Base-by-base conservation (phyloP, 805 yeast genomes). In the Lipomyces kockii region DNA sequence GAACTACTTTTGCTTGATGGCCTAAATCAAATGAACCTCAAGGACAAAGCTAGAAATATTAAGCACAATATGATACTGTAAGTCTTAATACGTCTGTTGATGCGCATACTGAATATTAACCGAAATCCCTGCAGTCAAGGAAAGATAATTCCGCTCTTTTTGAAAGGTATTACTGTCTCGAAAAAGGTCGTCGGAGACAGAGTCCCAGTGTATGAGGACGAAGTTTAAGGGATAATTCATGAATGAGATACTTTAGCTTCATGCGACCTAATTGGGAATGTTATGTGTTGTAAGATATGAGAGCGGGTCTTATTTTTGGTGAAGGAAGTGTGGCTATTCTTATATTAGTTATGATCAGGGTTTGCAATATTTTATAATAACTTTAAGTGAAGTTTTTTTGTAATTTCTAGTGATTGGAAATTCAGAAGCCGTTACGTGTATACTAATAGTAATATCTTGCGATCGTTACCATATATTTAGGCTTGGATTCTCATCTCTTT, bases 11-110 rank as follows among this genome's bases (percentile, higher is more conserved):
- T 58, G 20, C 66, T 69, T 6, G 34, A 61, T n/a, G 71, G 71
- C n/a, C 57, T 39, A 29, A 46, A 57, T 25, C 66, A 67, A 37
- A 59, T 67, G 25, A 58, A 61, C 56, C 62, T 69, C 9, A 69
- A 69, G 32, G 72, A 69, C 34, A 69, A 69, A 34, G 72, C 72
- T 8, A 57, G 72, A 14, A 65, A 65, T 32, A 55, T 69, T 25
- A 67, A 66, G 54, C 67, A 68, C 27, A 17, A 32, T 20, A 32
- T 53, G 11, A 49, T 68, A 20, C 27, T 35, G 67, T 65, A 35
- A 54, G 68, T 61, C 32, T 63, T 17, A n/a, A 17, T n/a, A 5
- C 11, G 34, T 9, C 34, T 2, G 17, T 27, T 20, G 9, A 5
- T 56, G 22, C 14, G 34, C 56, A 8, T n/a, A 4, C 14, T 29